Base-by-base conservation (phyloP, 192 early-diverging fungal genomes). In the Mortierella antarctica region DNA sequence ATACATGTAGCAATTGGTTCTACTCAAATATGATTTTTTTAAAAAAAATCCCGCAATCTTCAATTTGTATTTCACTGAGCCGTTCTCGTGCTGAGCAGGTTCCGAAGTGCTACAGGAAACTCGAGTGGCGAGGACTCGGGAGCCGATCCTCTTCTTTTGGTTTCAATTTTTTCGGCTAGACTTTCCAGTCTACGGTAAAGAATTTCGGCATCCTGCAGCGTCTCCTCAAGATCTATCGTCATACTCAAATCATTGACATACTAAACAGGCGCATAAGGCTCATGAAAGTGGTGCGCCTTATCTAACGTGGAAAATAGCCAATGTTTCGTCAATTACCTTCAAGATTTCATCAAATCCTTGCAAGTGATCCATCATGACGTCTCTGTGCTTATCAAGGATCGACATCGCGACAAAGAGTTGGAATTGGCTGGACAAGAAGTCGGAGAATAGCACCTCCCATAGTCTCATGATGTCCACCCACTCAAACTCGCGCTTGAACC, bases 401-500 rank as follows among this genome's bases (percentile, higher is more conserved):
- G 96, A 95, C 65, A 98, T 80, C 5, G 96, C 96, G 9, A 99
- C 93, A 89, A 99, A 99, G 45, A 98, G 73, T 68, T 96, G 92
- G 70, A 97, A 97, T 65, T 96, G 85, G 14, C 86, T 86, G 6
- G 94, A 92, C 31, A 93, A 75, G 60, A 91, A 87, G 65, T 95
- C 89, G 5, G 91, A 88, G 87, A 91, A 94, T 20, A 95, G 74
- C 9, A 94, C 93, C 76, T 99, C 97, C 98, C 98, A 99, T 20
- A 99, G 75, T 44, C 83, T 68, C 82, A 94, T 80, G 18, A 94
- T 86, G 48, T 98, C 93, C 6, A 91, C 87, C 88, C 95, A 98
- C 66, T 88, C 83, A 68, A 99, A 98, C 83, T 99, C 98, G 54
- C 98, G 91, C 83, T 99, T 99, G 82, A 97, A 99, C 86, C 94